Percentiles rank a stretch among this genome's conserved stretches.
These are phyloP conservation scores for Eustoma russellianum DNA, from an alignment of 257 asterid genomes.

Conservation along the genomic window DNA sequence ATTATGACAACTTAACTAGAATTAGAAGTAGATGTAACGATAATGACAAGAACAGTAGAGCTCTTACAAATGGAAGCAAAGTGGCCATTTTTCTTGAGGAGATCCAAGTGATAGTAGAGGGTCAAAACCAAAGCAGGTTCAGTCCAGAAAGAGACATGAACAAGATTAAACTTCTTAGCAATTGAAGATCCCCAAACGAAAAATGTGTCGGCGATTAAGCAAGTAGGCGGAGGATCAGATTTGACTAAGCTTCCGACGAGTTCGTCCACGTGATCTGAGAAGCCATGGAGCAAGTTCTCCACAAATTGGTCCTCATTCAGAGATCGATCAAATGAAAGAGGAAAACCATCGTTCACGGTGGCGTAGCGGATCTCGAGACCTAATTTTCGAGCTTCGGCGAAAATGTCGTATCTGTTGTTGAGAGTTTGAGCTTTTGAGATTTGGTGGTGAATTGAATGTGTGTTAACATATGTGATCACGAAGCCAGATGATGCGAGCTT, in stretches of 20 bases:
- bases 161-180: slow-evolving; percentile 44
- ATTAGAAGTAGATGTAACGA: no score
- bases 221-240: slow-evolving; percentile 41
- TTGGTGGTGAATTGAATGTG: slow-evolving; percentile 57
- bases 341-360: slow-evolving; percentile 64
- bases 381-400: slow-evolving; percentile 44
- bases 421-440: slow-evolving; percentile 41
- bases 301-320: slow-evolving; percentile 51
- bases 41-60: neutral
- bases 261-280: slow-evolving; percentile 51
- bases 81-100: slow-evolving; percentile 57
- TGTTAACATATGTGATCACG: slow-evolving; percentile 61
- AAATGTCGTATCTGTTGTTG: slow-evolving; percentile 27
- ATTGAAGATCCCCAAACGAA: slow-evolving; percentile 50
- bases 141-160: slow-evolving; percentile 63
- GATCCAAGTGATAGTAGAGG: slow-evolving; percentile 57
- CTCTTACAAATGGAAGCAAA: slow-evolving; percentile 37
- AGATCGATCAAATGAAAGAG: slow-evolving; percentile 49
- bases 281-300: slow-evolving; percentile 49
- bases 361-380: slow-evolving; percentile 67
- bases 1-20: no score
- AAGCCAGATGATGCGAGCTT: slow-evolving; percentile 65
- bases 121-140: slow-evolving; percentile 60
- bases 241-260: slow-evolving; percentile 28
- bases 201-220: slow-evolving; percentile 61